Conservation (phyloP, 257 asterid species). For the Petrea volubilis region DNA sequence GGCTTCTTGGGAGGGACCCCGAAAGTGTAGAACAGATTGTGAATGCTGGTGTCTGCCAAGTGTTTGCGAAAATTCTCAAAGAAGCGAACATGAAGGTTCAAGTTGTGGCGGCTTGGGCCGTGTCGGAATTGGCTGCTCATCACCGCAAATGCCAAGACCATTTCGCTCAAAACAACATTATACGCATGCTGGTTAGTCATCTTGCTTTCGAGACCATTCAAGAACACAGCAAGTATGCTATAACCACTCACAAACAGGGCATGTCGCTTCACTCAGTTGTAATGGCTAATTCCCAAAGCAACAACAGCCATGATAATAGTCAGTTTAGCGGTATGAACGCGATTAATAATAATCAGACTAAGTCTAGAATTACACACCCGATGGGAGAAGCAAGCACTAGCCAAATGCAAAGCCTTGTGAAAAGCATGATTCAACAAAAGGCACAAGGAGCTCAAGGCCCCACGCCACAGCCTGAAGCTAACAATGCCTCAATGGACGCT, state of each 20-base stretch:
- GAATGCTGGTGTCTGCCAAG: constrained; percentile 72
- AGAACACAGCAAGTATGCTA: constrained; percentile 73
- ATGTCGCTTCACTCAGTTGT: constrained; percentile 61
- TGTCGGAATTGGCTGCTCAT: constrained; percentile 68
- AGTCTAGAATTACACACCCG: constrained; percentile 22
- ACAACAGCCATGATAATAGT: neutral
- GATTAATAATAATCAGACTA: neutral
- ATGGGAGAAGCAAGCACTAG: constrained; percentile 32
- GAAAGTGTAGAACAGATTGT: constrained; percentile 76
- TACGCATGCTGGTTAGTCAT: constrained; percentile 71
- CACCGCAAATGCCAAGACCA: constrained; percentile 79
- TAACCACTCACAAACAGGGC: constrained; percentile 42
- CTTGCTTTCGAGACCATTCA: constrained; percentile 80
- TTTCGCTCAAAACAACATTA: constrained; percentile 68
- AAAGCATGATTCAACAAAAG: constrained; percentile 47
- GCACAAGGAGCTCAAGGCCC: neutral
- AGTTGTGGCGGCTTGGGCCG: constrained; percentile 81
- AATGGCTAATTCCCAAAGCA: constrained; percentile 44
- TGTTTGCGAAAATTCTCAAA: constrained; percentile 75
- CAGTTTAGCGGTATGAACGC: neutral
- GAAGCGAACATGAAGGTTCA: constrained; percentile 85
- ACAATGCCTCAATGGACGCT: neutral
- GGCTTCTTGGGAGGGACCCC: constrained; percentile 72
- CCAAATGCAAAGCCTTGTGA: constrained; percentile 51
- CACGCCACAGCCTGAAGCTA: neutral